phyloP scores from a whole-genome alignment of 352 stramenopile genomes.

The Phytophthora sansomeana region DNA sequence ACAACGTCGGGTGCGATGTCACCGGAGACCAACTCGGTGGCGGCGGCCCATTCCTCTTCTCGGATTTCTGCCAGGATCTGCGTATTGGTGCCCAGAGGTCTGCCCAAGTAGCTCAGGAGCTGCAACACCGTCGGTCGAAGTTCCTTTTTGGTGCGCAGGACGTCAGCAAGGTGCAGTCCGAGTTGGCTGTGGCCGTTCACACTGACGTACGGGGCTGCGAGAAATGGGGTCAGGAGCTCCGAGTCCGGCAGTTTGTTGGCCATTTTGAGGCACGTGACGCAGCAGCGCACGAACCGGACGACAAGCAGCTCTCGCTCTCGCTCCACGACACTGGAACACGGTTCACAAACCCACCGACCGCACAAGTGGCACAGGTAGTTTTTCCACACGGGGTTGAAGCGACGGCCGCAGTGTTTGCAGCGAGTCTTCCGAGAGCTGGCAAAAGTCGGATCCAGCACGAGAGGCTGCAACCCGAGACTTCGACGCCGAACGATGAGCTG shows the following conservation, averaged over 20 bases:
- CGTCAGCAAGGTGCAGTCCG: constrained; percentile 53
- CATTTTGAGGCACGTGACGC: constrained; percentile 50
- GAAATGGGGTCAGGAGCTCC: constrained; percentile 41
- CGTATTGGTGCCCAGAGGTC: constrained; percentile 29
- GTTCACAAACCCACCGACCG: constrained; percentile 55
- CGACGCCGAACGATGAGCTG: constrained; percentile 57
- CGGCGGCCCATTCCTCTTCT: constrained; percentile 48
- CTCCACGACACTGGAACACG: constrained; percentile 65
- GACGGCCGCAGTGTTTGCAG: constrained; percentile 56
- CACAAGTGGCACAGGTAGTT: constrained; percentile 61
- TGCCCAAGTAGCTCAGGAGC: constrained; percentile 45
- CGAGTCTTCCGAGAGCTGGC: constrained; percentile 30
- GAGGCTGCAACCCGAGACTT: constrained; percentile 58
- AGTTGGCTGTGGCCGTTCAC: constrained; percentile 51
- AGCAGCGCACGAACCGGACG: constrained; percentile 63
- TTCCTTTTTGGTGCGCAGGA: constrained; percentile 41
- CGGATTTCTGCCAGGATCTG: constrained; percentile 45
- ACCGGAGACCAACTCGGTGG: constrained; percentile 25
- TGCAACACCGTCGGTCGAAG: constrained; percentile 42
- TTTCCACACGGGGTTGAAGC: constrained; percentile 60
- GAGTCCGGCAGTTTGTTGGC: constrained; percentile 63
- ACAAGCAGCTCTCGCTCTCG: constrained; percentile 52
- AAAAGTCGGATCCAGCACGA: constrained; percentile 35
- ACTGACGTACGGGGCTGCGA: constrained; percentile 36
- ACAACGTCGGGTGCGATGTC: constrained; percentile 3